Evolutionary conservation across 2,329 filamentous ascomycete genomes (phyloP), one percentile per base, ranked within the genome.

Genomic region (Neonectria hederae): DNA sequence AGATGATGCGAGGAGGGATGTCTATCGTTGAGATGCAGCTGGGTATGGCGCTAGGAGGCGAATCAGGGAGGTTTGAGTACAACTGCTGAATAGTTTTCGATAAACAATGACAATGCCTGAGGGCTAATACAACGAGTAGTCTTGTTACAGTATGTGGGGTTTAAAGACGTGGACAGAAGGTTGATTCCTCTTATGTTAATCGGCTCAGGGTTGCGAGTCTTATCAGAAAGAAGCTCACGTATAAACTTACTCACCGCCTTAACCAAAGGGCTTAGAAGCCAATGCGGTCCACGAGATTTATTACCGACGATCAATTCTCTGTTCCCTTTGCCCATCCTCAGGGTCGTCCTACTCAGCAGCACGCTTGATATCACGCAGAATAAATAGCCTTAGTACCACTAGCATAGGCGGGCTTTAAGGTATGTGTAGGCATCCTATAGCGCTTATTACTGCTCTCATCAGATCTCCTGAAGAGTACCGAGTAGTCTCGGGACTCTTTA

Each of bases 1-100:
- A n/a, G 80, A 83, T 43, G 78, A 81, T 65, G 75, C 60, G 11
- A 74, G 77, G 54, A 75, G 77, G 63, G 77, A 78, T 42, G 65
- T 78, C 19, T 81, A 81, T 62, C 76, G 77, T 54, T 81, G 51
- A 71, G 22, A 32, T 21, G 9, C 38, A 8, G 14, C 6, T 7
- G 40, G 48, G 26, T 14, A 35, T 38, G 35, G 35, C 17, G 35
- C 14, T 14, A 21, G 24, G 38, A 24, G 21, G 53, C 19, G 14
- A 35, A 53, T 8, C 10, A 14, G 22, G 42, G 19, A 30, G 45
- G n/a, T 8, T 38, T 42, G 8, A 22, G 46, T 43, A 66, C 48
- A 51, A 26, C 42, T 52, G 30, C 53, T 38, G 40, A 57, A 30
- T 19, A 35, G 55, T 26, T 45, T 10, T 21, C 30, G 40, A 54